Percentiles rank a stretch among this genome's conserved stretches.
These are phyloP conservation scores for Candida loeiensis DNA, from an alignment of 805 yeast genomes.

Conservation along the genomic window DNA sequence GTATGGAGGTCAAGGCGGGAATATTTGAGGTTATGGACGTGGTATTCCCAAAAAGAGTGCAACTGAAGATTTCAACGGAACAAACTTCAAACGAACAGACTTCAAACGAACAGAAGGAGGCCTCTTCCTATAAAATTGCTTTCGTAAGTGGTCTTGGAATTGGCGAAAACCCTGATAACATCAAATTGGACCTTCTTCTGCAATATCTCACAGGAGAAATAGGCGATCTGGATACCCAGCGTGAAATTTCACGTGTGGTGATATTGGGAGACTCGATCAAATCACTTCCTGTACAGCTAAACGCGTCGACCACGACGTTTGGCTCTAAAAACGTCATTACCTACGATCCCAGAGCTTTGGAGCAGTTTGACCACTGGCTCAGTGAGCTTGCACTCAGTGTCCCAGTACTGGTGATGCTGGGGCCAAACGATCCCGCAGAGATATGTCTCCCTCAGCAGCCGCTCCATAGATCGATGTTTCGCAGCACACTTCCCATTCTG, in stretches of 20 bases:
- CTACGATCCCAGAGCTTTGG: conserved; percentile 46
- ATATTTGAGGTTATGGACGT: conserved; percentile 80
- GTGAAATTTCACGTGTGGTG: conserved; percentile 47
- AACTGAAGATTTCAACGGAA: conserved; percentile 15
- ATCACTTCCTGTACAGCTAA: conserved; percentile 21
- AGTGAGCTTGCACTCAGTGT: conserved; percentile 53
- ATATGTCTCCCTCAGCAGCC: conserved; percentile 85
- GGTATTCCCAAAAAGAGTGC: conserved; percentile 50
- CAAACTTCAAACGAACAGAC: no score
- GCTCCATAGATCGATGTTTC: conserved; percentile 72
- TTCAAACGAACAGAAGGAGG: conserved; percentile 25
- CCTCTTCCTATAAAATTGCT: conserved; percentile 46
- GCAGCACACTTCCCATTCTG: conserved; percentile 37
- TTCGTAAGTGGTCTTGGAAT: conserved; percentile 74
- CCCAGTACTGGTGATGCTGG: conserved; percentile 81
- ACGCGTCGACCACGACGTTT: conserved; percentile 37
- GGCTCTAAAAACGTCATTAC: conserved; percentile 54
- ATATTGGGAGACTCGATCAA: conserved; percentile 72
- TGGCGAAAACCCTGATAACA: conserved; percentile 41
- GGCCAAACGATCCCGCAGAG: conserved; percentile 82
- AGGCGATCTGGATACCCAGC: conserved; percentile 24
- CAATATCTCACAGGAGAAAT: conserved; percentile 73
- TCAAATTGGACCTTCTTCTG: conserved; percentile 53
- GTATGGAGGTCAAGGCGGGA: conserved; percentile 82
- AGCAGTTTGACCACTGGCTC: conserved; percentile 58